phyloP scores from a whole-genome alignment of 2,329 filamentous ascomycete species.

The Alternaria panax region DNA sequence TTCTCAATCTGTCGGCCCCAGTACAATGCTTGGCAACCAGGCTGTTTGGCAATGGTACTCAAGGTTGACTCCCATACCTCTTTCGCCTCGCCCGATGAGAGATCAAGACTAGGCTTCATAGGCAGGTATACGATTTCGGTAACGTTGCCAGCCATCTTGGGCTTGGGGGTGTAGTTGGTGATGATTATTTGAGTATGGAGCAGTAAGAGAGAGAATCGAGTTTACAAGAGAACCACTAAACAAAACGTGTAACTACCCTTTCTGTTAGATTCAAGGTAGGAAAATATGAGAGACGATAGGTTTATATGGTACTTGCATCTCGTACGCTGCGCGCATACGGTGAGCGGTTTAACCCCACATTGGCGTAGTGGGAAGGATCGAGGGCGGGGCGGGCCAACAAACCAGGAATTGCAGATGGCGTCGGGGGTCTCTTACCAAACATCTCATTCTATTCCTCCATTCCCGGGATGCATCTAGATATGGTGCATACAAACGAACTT shows the following conservation, averaged over 20 bases:
- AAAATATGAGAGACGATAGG: background rate
- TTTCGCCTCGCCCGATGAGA: constrained; percentile 35
- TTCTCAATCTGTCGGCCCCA: constrained; percentile 53
- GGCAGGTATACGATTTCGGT: constrained; percentile 53
- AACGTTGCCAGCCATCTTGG: constrained; percentile 31
- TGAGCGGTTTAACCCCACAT: background rate
- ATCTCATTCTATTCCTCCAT: background rate
- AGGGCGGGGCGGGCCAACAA: background rate
- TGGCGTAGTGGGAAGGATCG: background rate
- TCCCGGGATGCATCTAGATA: background rate
- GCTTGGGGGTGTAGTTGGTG: background rate
- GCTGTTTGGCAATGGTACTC: constrained; percentile 44
- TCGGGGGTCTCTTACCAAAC: background rate
- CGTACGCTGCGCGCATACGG: no score
- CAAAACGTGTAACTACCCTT: background rate
- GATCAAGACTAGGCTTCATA: constrained; percentile 44
- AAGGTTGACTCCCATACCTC: constrained; percentile 43
- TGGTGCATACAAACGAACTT: background rate
- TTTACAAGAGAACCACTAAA: background rate
- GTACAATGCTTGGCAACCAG: constrained; percentile 47
- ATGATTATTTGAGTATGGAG: background rate
- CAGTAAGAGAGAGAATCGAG: background rate
- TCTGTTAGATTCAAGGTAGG: background rate
- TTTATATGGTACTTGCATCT: background rate
- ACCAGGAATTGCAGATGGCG: background rate